A percentile compares a stretch with the other conserved stretches of the same genome.
Evolutionary conservation across 208 protist genomes (phyloP).

Genomic region (Angomonas deanei): DNA sequence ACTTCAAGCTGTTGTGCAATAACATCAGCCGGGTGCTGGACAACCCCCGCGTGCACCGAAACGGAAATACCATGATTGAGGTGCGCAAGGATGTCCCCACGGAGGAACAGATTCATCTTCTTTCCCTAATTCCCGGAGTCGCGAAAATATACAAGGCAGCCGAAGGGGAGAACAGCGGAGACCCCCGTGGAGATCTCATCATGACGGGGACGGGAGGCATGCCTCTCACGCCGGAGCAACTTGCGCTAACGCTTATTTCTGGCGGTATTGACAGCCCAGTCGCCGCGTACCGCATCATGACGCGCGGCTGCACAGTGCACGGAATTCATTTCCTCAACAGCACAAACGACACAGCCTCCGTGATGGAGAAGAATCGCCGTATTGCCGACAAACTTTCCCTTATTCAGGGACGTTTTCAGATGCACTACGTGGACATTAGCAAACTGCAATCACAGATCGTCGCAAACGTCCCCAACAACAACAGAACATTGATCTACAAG

Average conservation of each 20-base stretch:
- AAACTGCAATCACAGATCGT: slow-evolving; percentile 80
- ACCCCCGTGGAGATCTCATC: slow-evolving; percentile 48
- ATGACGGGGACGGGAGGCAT: slow-evolving; percentile 60
- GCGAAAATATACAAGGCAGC: slow-evolving; percentile 58
- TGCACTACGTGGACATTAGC: slow-evolving; percentile 82
- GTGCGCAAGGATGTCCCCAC: slow-evolving; percentile 44
- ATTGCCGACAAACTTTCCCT: slow-evolving; percentile 57
- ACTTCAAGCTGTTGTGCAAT: slow-evolving; percentile 54
- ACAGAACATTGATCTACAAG: slow-evolving; percentile 85
- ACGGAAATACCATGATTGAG: slow-evolving; percentile 70
- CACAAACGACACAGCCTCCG: slow-evolving; percentile 74
- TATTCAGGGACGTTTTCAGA: slow-evolving; percentile 66
- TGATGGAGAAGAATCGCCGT: slow-evolving; percentile 71
- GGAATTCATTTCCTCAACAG: slow-evolving; percentile 81
- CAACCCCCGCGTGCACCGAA: slow-evolving; percentile 59
- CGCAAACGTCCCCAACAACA: slow-evolving; percentile 64
- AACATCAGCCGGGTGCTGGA: slow-evolving; percentile 53
- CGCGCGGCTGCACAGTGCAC: slow-evolving; percentile 61
- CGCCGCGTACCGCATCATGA: slow-evolving; percentile 86
- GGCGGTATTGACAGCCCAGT: slow-evolving; percentile 85
- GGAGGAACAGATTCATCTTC: slow-evolving; percentile 42
- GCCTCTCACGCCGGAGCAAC: slow-evolving; percentile 52
- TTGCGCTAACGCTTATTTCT: slow-evolving; percentile 61
- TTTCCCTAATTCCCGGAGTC: slow-evolving; percentile 63
- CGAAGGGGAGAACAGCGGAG: slow-evolving; percentile 22